Evolutionary conservation across 2,329 filamentous ascomycete genomes (phyloP), one percentile per base, ranked within the genome.

Genomic region (Calonectria hongkongensis): DNA sequence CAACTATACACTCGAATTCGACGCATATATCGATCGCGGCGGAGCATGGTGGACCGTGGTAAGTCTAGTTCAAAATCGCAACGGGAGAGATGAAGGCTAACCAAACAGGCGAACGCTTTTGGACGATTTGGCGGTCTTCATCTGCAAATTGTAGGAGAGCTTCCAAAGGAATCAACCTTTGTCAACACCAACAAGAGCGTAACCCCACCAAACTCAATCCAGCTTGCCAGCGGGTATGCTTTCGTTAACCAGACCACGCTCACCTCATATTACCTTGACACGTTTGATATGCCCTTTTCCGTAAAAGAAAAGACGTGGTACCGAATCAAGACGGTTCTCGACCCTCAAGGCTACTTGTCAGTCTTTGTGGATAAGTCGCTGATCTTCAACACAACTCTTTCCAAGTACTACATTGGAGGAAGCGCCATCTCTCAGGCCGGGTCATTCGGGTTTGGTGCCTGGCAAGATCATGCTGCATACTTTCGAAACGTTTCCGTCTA

Each of bases 221-320:
- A 33, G 12, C 9, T 68, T n/a, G 54, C 54, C 8, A 60, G 51
- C 15, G 66, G 51, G n/a, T 68, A 62, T 43, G 66, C 27, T 7
- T 68, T 68, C 21, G 66, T 62, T 13, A 68, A 68, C 30, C 66
- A 68, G 21, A 68, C 66, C 28, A 58, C 51, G 13, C 50, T 68
- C 7, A 68, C 66, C 8, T 68, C 66, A 2, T 62, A 68, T 30
- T 30, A 48, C 1, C 21, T 68, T 12, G 43, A 51, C 41, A 68
- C 66, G 25, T 68, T 68, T 4, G 15, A 68, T 15, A 41, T 68
- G 21, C 66, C 66, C 2, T 62, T 68, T 13, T 4, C n/a, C 7
- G 54, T 62, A 5, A 60, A 62, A 12, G 66, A 68, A 36, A 68
- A 68, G 27, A 68, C 66, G 2, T 68, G 66, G 54, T 48, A 68